Conservation (phyloP, 129 eudicot species). For the Flaveria sonorensis region DNA sequence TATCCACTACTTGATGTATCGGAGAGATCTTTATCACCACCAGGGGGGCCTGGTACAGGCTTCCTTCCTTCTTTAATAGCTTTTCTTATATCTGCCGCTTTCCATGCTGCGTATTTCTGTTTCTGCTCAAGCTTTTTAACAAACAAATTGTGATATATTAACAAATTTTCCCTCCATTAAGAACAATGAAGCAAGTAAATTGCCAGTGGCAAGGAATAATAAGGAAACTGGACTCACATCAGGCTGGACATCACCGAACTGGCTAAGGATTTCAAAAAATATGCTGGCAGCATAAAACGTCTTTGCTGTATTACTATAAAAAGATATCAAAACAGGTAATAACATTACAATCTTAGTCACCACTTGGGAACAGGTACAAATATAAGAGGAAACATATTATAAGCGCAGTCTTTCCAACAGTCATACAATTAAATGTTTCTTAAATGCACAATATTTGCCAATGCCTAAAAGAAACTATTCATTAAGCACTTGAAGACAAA, state of each 20-base stretch:
- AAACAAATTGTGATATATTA: constrained; percentile 13
- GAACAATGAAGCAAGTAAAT: not conserved
- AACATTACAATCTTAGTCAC: constrained; percentile 8
- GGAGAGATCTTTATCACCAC: constrained; percentile 63
- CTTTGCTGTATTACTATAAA: constrained; percentile 81
- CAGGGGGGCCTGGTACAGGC: constrained; percentile 95
- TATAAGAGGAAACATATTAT: too few species aligned
- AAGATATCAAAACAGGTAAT: constrained; percentile 11
- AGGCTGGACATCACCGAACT: constrained; percentile 74
- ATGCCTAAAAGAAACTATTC: not conserved
- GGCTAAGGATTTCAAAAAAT: constrained; percentile 91
- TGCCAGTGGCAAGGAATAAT: not conserved
- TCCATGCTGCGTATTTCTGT: constrained; percentile 96
- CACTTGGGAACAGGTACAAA: too few species aligned
- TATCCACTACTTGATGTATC: constrained; percentile 48
- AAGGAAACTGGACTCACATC: constrained; percentile 59
- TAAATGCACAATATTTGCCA: not conserved
- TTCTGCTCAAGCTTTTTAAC: constrained; percentile 82
- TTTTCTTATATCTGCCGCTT: constrained; percentile 94
- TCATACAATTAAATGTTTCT: too few species aligned
- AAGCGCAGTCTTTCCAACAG: too few species aligned
- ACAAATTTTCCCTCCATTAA: not conserved
- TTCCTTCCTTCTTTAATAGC: constrained; percentile 97
- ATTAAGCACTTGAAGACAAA: not conserved
- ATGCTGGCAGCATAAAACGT: constrained; percentile 97